Evolutionary conservation across 2,329 filamentous ascomycete genomes (phyloP), one percentile per base, ranked within the genome.

Genomic region (Gnomoniopsis smithogilvyi): DNA sequence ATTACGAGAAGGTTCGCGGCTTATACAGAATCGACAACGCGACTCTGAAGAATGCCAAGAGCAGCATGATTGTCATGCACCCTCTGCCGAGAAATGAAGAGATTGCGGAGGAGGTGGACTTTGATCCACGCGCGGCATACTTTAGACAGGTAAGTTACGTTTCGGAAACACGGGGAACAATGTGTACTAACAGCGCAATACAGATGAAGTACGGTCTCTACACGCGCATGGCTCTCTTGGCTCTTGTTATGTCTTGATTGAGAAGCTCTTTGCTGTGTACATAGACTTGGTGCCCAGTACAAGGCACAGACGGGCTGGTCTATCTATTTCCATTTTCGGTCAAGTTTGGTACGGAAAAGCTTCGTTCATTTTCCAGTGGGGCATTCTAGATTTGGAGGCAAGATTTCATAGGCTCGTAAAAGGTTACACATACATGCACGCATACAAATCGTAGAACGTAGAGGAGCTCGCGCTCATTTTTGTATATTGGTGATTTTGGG

Each of bases 181-280:
- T 15, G 50, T 33, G n/a, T 47, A 19, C 38, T 58, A 46, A 56
- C 54, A 60, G 1, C 26, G 24, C 19, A 22, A 6, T 62, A 60
- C 69, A 97, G 93, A 97, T 97, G 94, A 87, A 89, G 77, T 97
- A 98, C 78, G 95, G 95, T 68, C 85, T 99, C 68, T 98, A 97
- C 82, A 96, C 91, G 76, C 90, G 95, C 73, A 99, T 99, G 95
- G 95, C 95, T 67, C 78, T 99, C 78, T 82, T 99, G 74, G 95
- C 95, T 66, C 81, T 98, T 74, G 91, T 98, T 74, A 89, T 99
- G 90, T 87, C 78, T 24, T 45, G 67, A 65, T 58, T 74, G 56
- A 69, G 52, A 57, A 61, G 47, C 53, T 58, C 53, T 34, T 41
- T 30, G 49, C 53, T 59, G 59, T 58, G 62, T 54, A 63, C 48